A percentile compares a stretch with the other conserved stretches of the same genome.
Conservation (phyloP, 441 rosid genomes). For the Eutrema salsugineum region DNA sequence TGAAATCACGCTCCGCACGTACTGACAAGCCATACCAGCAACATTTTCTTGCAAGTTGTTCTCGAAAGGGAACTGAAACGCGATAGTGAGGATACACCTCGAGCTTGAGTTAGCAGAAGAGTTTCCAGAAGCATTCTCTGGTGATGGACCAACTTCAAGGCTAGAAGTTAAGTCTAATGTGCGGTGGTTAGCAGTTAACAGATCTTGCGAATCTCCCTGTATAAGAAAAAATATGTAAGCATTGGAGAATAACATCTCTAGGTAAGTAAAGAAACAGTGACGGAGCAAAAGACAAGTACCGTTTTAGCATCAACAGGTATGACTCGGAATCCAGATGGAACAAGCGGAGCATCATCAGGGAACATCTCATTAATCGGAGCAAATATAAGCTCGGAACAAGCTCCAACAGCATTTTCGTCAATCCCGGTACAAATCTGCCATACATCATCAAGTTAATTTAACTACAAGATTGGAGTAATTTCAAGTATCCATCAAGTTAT, state of each 20-base stretch:
- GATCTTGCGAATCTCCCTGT: slow-evolving; percentile 67
- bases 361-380: slow-evolving; percentile 98
- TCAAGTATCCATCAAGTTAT: not conserved
- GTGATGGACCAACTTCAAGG: slow-evolving; percentile 79
- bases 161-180: slow-evolving; percentile 93
- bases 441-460: not conserved
- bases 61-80: slow-evolving; percentile 97
- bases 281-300: slow-evolving; percentile 37
- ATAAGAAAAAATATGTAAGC: not conserved
- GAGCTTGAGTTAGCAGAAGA: slow-evolving; percentile 42
- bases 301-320: slow-evolving; percentile 88
- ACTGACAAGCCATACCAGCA: slow-evolving; percentile 93
- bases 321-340: slow-evolving; percentile 96
- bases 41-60: slow-evolving; percentile 86
- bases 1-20: slow-evolving; percentile 86
- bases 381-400: slow-evolving; percentile 89
- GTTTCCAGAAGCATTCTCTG: slow-evolving; percentile 53
- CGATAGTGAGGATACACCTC: slow-evolving; percentile 92
- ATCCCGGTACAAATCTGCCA: slow-evolving; percentile 88
- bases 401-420: slow-evolving; percentile 90
- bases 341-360: slow-evolving; percentile 92
- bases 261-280: not conserved
- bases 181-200: slow-evolving; percentile 44
- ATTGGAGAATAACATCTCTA: not conserved
- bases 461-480: not conserved